These are phyloP conservation scores for Colletotrichum musicola DNA, from an alignment of 2,329 filamentous ascomycete genomes.

Conservation along the genomic window DNA sequence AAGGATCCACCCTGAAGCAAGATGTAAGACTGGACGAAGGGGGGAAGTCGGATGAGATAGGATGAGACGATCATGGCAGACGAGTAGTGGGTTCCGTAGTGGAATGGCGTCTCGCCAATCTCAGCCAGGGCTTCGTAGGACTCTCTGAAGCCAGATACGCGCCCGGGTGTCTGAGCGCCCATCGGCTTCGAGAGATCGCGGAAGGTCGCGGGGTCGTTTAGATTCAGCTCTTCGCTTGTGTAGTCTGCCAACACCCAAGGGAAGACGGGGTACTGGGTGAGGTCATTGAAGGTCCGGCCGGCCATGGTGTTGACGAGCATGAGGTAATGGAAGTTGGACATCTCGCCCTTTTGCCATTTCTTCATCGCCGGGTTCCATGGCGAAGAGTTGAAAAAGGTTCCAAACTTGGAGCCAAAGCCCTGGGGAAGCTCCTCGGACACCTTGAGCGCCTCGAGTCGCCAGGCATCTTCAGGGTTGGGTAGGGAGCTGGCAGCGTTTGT, in stretches of 20 bases:
- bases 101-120: slow-evolving; percentile 93
- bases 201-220: slow-evolving; percentile 86
- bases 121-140: slow-evolving; percentile 90
- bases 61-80: slow-evolving; percentile 99
- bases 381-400: slow-evolving; percentile 88
- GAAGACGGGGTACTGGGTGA: slow-evolving; percentile 98
- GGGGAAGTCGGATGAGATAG: slow-evolving; percentile 93
- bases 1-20: slow-evolving; percentile 95
- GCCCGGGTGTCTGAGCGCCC: slow-evolving; percentile 85
- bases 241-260: slow-evolving; percentile 98
- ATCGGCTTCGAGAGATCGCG: slow-evolving; percentile 95
- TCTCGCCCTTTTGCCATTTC: slow-evolving; percentile 92
- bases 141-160: slow-evolving; percentile 84
- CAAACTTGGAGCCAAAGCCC: slow-evolving; percentile 86
- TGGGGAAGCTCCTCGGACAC: slow-evolving; percentile 71
- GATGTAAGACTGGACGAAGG: slow-evolving; percentile 96
- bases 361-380: slow-evolving; percentile 87
- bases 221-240: slow-evolving; percentile 90
- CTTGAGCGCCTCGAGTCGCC: slow-evolving; percentile 89
- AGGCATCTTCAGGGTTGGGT: slow-evolving; percentile 86
- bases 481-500: slow-evolving; percentile 77
- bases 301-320: slow-evolving; percentile 99
- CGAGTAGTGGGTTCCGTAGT: slow-evolving; percentile 98
- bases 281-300: slow-evolving; percentile 95
- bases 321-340: slow-evolving; percentile 98